phyloP scores from a whole-genome alignment of 2,329 filamentous ascomycete species.

The Periglandula ipomoeae region DNA sequence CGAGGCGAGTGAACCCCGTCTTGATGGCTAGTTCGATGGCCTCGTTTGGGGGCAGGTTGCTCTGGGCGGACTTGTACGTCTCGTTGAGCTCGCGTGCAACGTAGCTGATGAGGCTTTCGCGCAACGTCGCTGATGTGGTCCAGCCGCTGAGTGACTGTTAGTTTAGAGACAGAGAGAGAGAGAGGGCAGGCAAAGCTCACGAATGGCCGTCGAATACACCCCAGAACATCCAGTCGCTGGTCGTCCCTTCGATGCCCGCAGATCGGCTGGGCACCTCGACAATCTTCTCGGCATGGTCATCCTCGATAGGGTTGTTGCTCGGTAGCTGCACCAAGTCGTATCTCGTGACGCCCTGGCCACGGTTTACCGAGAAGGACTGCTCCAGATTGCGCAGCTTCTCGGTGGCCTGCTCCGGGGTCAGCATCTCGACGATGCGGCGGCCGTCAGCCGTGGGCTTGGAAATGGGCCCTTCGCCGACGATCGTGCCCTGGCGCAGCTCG shows the following conservation, averaged over 20 bases:
- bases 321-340: conserved; percentile 93
- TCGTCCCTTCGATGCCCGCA: conserved; percentile 24
- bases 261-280: conserved; percentile 69
- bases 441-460: conserved; percentile 82
- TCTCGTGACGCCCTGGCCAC: conserved; percentile 83
- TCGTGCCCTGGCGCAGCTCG: conserved; percentile 78
- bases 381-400: conserved; percentile 82
- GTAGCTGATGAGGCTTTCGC: conserved; percentile 84
- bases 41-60: conserved; percentile 61
- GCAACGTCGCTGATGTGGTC: conserved; percentile 94
- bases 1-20: conserved; percentile 76
- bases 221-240: conserved; percentile 99
- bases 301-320: conserved; percentile 96
- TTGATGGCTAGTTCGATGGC: conserved; percentile 89
- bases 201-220: conserved; percentile 96
- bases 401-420: conserved; percentile 89
- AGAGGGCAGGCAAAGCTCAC: conserved; percentile 38
- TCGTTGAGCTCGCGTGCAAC: conserved; percentile 88
- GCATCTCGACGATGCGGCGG: conserved; percentile 85
- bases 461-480: conserved; percentile 77
- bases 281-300: conserved; percentile 97
- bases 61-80: conserved; percentile 68
- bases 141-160: conserved; percentile 58
- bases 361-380: conserved; percentile 81
- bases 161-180: conserved; percentile 9